Evolutionary conservation across 2,329 filamentous ascomycete genomes (phyloP).

Genomic region (Trichoderma sp.): DNA sequence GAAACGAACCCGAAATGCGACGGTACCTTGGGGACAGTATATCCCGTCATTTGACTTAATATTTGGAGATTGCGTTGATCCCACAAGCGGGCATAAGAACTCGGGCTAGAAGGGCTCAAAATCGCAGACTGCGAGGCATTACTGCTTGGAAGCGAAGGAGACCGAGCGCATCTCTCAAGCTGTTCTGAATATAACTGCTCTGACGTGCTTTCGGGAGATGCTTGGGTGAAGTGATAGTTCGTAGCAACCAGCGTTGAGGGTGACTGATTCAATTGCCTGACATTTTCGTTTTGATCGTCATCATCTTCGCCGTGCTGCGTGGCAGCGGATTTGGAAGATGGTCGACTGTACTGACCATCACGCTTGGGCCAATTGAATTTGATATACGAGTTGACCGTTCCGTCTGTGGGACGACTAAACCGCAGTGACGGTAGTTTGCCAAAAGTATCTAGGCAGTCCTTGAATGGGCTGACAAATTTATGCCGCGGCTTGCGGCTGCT

Average conservation of each 20-base stretch:
- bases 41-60: background rate
- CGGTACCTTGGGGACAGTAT: constrained; percentile 32
- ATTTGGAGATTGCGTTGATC: background rate
- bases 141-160: background rate
- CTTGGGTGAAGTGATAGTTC: background rate
- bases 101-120: background rate
- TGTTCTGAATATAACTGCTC: background rate
- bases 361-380: constrained; percentile 44
- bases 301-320: background rate
- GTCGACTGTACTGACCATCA: background rate
- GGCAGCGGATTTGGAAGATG: constrained; percentile 8
- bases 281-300: background rate
- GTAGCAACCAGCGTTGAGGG: background rate
- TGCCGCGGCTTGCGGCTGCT: constrained; percentile 17
- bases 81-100: background rate
- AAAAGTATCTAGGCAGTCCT: constrained; percentile 39
- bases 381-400: constrained; percentile 45
- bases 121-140: background rate
- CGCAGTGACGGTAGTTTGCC: constrained; percentile 33
- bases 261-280: background rate
- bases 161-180: background rate
- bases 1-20: constrained; percentile 40
- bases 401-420: constrained; percentile 40
- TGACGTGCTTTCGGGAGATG: background rate
- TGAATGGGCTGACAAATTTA: constrained; percentile 41